These are phyloP conservation scores for Kluyveromyces lactis DNA, from an alignment of 805 yeast species.

Conservation along the genomic window DNA sequence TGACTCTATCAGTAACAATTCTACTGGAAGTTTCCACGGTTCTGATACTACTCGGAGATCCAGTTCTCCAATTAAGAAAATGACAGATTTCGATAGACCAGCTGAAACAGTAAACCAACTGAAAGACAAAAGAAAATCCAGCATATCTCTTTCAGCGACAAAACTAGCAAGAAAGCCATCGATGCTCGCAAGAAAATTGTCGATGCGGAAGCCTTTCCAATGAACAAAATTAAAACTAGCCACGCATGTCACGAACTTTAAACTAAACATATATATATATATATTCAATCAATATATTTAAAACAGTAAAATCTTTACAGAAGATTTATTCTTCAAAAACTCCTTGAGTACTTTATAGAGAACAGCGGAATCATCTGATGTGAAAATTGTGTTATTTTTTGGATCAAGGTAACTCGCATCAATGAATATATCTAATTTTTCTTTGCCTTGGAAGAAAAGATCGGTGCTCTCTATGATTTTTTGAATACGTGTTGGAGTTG, in stretches of 20 bases:
- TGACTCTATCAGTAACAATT: constrained; percentile 1
- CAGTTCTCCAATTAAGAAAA: constrained; percentile 10
- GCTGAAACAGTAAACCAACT: constrained; percentile 31
- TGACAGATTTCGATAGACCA: constrained; percentile 34
- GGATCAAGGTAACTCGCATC: constrained; percentile 29
- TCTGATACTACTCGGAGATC: background rate
- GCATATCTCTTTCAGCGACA: constrained; percentile 15
- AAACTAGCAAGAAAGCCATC: constrained; percentile 30
- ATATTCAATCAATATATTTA: constrained; percentile 6
- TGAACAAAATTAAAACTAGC: background rate
- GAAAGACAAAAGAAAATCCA: constrained; percentile 28
- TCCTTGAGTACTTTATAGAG: constrained; percentile 21
- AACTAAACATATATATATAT: background rate
- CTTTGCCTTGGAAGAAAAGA: constrained; percentile 27
- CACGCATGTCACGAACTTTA: constrained; percentile 6
- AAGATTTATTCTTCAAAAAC: constrained; percentile 25
- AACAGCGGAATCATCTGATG: constrained; percentile 20
- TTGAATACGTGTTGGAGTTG: constrained; percentile 27
- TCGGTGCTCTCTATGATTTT: constrained; percentile 22
- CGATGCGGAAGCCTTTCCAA: constrained; percentile 24
- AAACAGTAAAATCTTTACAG: constrained; percentile 27
- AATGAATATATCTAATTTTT: constrained; percentile 27
- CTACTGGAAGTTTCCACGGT: background rate
- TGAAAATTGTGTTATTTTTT: constrained; percentile 22
- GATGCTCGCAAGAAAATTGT: constrained; percentile 27